Conservation (phyloP, 2,329 filamentous ascomycete species). For the Domatiomyces catenatus region DNA sequence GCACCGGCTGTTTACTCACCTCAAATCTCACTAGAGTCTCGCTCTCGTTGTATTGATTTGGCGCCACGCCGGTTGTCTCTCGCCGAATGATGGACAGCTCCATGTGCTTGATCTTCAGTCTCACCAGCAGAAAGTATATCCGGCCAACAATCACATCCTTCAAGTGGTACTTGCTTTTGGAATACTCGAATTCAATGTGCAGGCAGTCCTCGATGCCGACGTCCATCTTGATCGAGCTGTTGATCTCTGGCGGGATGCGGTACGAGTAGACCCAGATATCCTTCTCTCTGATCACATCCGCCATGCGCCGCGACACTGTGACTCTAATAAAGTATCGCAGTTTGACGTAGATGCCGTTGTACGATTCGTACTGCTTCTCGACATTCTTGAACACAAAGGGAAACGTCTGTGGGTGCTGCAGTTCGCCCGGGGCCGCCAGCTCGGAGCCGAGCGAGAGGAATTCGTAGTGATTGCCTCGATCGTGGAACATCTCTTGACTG, state of each 20-base stretch:
- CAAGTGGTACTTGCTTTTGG: constrained; percentile 96
- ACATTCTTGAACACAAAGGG: constrained; percentile 99
- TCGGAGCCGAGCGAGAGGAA: constrained; percentile 96
- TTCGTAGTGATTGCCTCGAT: constrained; percentile 97
- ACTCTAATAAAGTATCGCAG: constrained; percentile 96
- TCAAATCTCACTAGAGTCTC: constrained; percentile 96
- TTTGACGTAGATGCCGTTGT: constrained; percentile 99
- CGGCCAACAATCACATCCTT: constrained; percentile 98
- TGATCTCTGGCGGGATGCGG: constrained; percentile 93
- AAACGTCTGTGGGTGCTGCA: constrained; percentile 96
- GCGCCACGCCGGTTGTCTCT: constrained; percentile 89
- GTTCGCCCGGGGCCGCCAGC: constrained; percentile 87
- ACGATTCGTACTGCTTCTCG: constrained; percentile 99
- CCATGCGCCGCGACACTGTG: constrained; percentile 91
- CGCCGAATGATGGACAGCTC: constrained; percentile 93
- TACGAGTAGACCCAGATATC: constrained; percentile 99
- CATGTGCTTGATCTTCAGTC: constrained; percentile 99
- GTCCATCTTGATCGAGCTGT: constrained; percentile 99
- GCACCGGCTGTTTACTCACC: too few species aligned
- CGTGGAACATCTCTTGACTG: constrained; percentile 89
- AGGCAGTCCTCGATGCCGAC: constrained; percentile 98
- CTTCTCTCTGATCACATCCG: constrained; percentile 95
- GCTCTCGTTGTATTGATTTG: constrained; percentile 99
- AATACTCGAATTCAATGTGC: constrained; percentile 99
- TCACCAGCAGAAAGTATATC: constrained; percentile 94